phyloP scores from a whole-genome alignment of 2,329 filamentous ascomycete genomes.

The Cladobotryum protrusum region DNA sequence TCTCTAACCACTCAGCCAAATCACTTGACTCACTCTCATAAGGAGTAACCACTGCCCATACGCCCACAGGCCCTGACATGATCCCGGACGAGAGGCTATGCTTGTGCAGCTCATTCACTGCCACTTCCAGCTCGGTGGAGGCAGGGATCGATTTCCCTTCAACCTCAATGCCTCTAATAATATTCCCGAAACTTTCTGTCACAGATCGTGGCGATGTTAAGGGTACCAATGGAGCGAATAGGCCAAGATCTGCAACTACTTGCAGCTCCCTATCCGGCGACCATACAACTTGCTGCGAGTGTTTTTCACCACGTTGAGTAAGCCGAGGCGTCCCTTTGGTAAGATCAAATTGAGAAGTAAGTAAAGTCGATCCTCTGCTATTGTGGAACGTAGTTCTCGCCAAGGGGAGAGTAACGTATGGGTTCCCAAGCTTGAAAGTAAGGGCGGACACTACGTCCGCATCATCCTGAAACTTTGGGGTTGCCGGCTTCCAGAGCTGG shows the following conservation, averaged over 20 bases:
- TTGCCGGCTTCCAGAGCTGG: constrained; percentile 34
- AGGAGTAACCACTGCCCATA: constrained; percentile 69
- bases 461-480: constrained; percentile 22
- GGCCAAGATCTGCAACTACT: constrained; percentile 19
- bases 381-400: constrained; percentile 76
- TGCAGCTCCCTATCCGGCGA: constrained; percentile 16
- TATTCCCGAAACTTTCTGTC: constrained; percentile 67
- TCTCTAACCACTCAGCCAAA: constrained; percentile 4
- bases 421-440: constrained; percentile 32
- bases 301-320: constrained; percentile 27
- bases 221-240: constrained; percentile 49
- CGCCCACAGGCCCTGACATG: constrained; percentile 46
- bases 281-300: constrained; percentile 32
- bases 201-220: constrained; percentile 59
- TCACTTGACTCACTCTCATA: constrained; percentile 10
- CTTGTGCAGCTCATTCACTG: constrained; percentile 54
- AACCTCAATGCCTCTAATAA: constrained; percentile 58
- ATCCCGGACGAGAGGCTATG: constrained; percentile 20
- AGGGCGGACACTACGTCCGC: constrained; percentile 35
- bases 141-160: constrained; percentile 49
- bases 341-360: constrained; percentile 30
- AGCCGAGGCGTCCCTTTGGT: constrained; percentile 17
- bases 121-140: constrained; percentile 63
- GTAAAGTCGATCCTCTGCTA: constrained; percentile 54
- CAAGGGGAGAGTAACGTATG: constrained; percentile 53